Base-by-base conservation (phyloP, 2,329 filamentous ascomycete genomes). In the Pyrenophora teres region DNA sequence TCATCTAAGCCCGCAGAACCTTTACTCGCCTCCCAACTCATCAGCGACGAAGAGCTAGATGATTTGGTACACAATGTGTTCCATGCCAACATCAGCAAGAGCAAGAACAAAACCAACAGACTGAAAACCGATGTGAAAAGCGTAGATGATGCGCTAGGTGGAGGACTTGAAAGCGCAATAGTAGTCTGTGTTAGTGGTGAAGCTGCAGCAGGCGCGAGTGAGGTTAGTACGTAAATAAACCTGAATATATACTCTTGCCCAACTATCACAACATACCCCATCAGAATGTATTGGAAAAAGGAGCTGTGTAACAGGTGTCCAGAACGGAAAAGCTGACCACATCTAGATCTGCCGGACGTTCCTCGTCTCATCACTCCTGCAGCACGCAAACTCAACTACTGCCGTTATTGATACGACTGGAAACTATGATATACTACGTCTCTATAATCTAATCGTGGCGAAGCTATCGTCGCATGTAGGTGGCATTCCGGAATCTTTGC, bases 321-420 rank as follows among this genome's bases (percentile, higher is more conserved):
- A 19, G 1, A 6, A 0, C 9, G 16, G 6, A n/a, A 5, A 8
- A 4, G 6, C 4, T 46, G 27, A 33, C 33, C 8, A 15, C 31
- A 18, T 31, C 2, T 10, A 60, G 56, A n/a, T 61, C 3, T 56
- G 51, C 43, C 64, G 71, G n/a, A 57, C 68, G 1, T 52, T 77
- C 1, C 59, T 81, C 2, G 64, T 72, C 0, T 64, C 69, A 6
- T 75, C 76, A 51, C 64, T 81, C 1, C 57, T 79, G 2, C 27
- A 54, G 7, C 44, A 63, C 13, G 6, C 56, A 0, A 33, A 41
- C 0, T 56, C 65, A 0, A 65, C 65, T 5, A 77, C 73, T 2
- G 78, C 75, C 0, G 64, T 81, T 4, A 71, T 82, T 9, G 79
- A 82, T 47, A 75, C 75, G 3, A 75, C 73, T 0, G 76, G 79